phyloP scores from a whole-genome alignment of 768 basidiomycete genomes.

The Scleroderma bovista region DNA sequence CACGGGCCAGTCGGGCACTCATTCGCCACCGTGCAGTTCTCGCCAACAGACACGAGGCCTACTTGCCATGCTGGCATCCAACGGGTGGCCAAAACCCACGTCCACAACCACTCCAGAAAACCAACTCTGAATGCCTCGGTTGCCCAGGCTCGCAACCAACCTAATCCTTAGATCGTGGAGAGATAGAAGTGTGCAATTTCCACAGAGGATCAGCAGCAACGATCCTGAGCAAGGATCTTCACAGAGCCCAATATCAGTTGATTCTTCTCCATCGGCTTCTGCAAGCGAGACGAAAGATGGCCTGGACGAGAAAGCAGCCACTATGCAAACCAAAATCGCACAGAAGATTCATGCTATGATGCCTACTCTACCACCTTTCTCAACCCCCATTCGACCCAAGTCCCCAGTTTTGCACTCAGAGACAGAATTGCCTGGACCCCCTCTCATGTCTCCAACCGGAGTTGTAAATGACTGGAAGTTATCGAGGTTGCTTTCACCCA shows the following conservation, averaged over 20 bases:
- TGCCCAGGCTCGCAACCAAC: constrained; percentile 12
- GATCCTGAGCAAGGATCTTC: constrained; percentile 5
- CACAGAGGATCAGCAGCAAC: constrained; percentile 7
- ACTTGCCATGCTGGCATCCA: too few species aligned
- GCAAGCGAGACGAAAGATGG: constrained; percentile 3
- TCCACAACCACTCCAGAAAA: too few species aligned
- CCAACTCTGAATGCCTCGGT: constrained; percentile 3
- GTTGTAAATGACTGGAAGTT: background rate
- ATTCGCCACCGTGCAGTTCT: too few species aligned
- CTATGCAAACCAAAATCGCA: constrained; percentile 44
- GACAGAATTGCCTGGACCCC: background rate
- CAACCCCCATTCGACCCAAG: constrained; percentile 6
- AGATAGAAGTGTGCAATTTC: constrained; percentile 6
- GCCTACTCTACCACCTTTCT: constrained; percentile 34
- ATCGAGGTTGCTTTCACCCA: background rate
- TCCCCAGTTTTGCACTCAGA: background rate
- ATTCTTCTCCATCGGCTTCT: constrained; percentile 6
- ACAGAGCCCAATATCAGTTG: constrained; percentile 1
- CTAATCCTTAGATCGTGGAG: constrained; percentile 13
- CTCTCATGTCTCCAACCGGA: background rate
- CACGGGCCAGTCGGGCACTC: too few species aligned
- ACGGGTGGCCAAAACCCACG: too few species aligned
- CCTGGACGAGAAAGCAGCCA: constrained; percentile 12
- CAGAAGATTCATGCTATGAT: constrained; percentile 50
- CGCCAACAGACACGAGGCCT: too few species aligned